Conservation (phyloP, 163 green algal genomes). For the Scenedesmus sp. region DNA sequence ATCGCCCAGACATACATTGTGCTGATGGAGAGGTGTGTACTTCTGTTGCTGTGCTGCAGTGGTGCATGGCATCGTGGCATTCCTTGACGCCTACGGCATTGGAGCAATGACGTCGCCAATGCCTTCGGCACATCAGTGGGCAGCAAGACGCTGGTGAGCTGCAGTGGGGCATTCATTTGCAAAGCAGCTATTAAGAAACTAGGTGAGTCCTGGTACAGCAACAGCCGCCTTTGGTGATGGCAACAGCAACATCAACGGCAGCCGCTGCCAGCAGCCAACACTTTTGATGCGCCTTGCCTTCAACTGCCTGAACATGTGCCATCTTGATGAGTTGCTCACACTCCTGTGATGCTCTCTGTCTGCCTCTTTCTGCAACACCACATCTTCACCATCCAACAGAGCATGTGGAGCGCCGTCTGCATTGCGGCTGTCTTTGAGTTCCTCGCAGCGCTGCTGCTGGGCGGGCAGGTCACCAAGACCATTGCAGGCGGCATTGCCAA, state of each 20-base stretch:
- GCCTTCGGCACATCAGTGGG: slow-evolving; percentile 73
- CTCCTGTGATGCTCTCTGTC: background rate
- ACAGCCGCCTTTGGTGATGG: background rate
- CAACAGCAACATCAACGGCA: no score
- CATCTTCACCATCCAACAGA: background rate
- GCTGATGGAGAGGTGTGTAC: background rate
- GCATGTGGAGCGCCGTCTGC: slow-evolving; percentile 67
- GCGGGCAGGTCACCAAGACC: slow-evolving; percentile 66
- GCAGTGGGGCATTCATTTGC: no score
- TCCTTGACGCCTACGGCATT: slow-evolving; percentile 49
- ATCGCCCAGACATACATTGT: no score
- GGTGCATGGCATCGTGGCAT: slow-evolving; percentile 48
- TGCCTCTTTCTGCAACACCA: background rate
- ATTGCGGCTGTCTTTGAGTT: slow-evolving; percentile 78
- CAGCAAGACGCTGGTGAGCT: slow-evolving; percentile 60
- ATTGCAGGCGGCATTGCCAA: slow-evolving; percentile 68
- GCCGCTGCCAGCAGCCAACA: no score
- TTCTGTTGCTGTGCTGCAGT: slow-evolving; percentile 16
- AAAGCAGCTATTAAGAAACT: background rate
- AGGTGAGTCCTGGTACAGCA: background rate
- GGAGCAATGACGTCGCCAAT: slow-evolving; percentile 52
- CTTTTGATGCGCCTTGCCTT: no score
- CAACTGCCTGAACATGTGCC: no score
- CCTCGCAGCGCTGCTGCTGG: slow-evolving; percentile 67
- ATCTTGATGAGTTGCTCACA: background rate